A percentile compares a stretch with the other conserved stretches of the same genome.
phyloP scores from a whole-genome alignment of 2,329 filamentous ascomycete genomes.

The Ophiocordyceps camponoti-saundersi region DNA sequence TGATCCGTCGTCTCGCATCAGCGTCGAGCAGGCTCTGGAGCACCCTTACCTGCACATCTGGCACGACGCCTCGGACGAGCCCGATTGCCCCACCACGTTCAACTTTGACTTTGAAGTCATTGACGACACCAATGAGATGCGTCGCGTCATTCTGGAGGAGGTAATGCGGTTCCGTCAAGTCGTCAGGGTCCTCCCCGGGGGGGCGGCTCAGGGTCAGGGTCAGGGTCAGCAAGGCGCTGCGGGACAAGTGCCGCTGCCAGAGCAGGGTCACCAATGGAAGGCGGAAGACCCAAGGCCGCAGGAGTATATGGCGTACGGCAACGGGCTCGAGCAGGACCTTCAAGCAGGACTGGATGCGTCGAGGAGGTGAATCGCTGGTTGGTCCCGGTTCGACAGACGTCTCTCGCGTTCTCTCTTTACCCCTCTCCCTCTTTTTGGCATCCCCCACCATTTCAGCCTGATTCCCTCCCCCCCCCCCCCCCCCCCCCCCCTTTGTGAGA shows the following conservation, averaged over 20 bases:
- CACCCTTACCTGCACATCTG: constrained; percentile 95
- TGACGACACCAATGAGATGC: constrained; percentile 88
- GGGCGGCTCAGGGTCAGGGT: constrained; percentile 12
- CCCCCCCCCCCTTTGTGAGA: neutral
- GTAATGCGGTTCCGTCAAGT: constrained; percentile 66
- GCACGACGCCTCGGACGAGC: constrained; percentile 96
- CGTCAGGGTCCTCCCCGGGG: constrained; percentile 33
- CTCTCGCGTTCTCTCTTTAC: neutral
- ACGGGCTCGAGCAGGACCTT: constrained; percentile 41
- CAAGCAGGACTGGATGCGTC: constrained; percentile 25
- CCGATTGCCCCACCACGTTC: constrained; percentile 81
- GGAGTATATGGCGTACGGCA: constrained; percentile 32
- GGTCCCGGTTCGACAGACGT: too few relatives aligned
- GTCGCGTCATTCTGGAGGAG: constrained; percentile 93
- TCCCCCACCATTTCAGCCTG: neutral
- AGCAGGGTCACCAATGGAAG: constrained; percentile 34
- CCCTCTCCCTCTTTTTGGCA: neutral
- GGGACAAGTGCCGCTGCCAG: constrained; percentile 34
- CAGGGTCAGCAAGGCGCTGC: constrained; percentile 19
- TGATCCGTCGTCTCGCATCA: constrained; percentile 83
- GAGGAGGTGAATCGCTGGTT: constrained; percentile 6
- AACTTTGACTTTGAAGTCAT: constrained; percentile 98
- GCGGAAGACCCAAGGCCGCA: constrained; percentile 43
- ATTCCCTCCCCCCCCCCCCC: neutral
- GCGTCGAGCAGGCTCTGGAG: constrained; percentile 86